These are phyloP conservation scores for Turritis glabra DNA, from an alignment of 345 rosid genomes.

Conservation along the genomic window DNA sequence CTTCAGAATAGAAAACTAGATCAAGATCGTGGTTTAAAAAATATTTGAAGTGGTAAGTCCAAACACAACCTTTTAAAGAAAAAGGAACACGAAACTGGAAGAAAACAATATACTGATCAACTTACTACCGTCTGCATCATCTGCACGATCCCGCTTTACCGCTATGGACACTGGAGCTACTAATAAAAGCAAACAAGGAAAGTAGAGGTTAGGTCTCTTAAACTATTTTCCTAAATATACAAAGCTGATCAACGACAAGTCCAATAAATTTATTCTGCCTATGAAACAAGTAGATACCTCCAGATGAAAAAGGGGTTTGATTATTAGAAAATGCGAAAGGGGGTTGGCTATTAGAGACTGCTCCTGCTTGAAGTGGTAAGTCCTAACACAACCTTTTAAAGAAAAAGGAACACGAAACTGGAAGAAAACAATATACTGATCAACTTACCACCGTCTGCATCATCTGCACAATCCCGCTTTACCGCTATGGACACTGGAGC, in stretches of 20 bases:
- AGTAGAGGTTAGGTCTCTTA: constrained; percentile 18
- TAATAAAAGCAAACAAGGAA: constrained; percentile 4
- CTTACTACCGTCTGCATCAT: constrained; percentile 38
- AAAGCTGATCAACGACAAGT: constrained; percentile 13
- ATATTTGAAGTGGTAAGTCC: background rate
- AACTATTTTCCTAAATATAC: background rate
- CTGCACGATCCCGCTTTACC: constrained; percentile 25
- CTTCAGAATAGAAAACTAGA: background rate
- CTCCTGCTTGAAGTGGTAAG: constrained; percentile 36
- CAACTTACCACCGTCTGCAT: constrained; percentile 37
- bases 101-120: constrained; percentile 1
- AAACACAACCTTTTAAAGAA: background rate
- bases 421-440: background rate
- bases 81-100: background rate
- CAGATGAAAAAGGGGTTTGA: constrained; percentile 29
- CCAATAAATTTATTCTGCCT: background rate
- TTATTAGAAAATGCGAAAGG: constrained; percentile 29
- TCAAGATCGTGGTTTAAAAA: background rate
- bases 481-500: constrained; percentile 34
- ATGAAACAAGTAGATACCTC: constrained; percentile 32
- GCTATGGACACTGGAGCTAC: constrained; percentile 37
- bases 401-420: background rate
- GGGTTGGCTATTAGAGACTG: constrained; percentile 31
- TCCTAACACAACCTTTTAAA: background rate
- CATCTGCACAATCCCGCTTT: constrained; percentile 32